Percentiles rank a stretch among this genome's conserved stretches.
These are phyloP conservation scores for Hypoxylon lienhwacheense DNA, from an alignment of 495 filamentous ascomycete genomes.

Conservation along the genomic window DNA sequence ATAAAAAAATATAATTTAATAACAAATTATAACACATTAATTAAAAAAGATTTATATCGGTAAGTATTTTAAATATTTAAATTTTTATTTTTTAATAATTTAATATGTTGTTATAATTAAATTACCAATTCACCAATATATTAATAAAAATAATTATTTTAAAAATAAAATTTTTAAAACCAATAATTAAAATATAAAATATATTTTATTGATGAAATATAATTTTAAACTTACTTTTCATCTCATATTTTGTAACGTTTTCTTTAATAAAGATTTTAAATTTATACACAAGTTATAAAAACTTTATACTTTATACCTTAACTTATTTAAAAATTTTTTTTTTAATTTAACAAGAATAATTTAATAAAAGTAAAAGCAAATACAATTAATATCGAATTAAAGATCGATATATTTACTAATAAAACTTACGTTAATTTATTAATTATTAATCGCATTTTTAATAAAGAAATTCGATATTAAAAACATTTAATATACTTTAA, in stretches of 20 bases:
- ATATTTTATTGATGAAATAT: neutral
- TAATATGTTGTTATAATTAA: no score
- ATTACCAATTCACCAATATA: no score
- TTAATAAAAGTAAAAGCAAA: neutral
- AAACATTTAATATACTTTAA: neutral
- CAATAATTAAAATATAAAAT: neutral
- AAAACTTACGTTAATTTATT: neutral
- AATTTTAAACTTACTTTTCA: neutral
- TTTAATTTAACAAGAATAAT: neutral
- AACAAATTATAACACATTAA: neutral
- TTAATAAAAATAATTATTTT: neutral
- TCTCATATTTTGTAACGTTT: neutral
- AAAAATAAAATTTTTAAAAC: neutral
- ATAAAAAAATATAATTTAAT: neutral
- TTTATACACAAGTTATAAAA: neutral
- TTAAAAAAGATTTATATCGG: neutral
- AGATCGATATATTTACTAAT: neutral
- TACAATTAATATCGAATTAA: neutral
- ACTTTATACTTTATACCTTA: neutral
- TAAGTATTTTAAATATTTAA: neutral
- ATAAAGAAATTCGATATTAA: neutral
- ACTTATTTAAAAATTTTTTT: neutral
- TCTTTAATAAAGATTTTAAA: neutral
- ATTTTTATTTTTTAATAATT: neutral
- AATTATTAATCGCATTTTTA: neutral